Conservation (phyloP, 78 protist species). For the Emiliania huxleyi region DNA sequence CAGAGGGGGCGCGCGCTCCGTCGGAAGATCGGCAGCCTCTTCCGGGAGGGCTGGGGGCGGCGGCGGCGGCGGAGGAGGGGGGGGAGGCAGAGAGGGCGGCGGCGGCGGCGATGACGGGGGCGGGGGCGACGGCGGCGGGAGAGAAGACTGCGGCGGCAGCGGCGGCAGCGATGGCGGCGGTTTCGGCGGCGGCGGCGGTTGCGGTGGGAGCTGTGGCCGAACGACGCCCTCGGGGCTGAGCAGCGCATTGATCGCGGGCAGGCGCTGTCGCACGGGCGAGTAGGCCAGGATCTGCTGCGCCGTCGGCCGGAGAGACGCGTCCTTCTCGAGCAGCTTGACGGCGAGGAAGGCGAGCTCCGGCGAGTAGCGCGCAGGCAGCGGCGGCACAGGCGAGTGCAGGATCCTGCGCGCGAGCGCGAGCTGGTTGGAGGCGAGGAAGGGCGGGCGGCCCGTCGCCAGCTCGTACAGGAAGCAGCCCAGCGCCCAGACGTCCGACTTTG, state of each 20-base stretch:
- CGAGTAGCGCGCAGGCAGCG: neutral
- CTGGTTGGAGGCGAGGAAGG: neutral
- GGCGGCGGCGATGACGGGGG: no score
- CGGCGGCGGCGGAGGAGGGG: no score
- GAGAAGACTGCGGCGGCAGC: no score
- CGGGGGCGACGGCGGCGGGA: no score
- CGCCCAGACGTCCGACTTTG: slow-evolving; percentile 41
- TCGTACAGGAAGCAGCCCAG: slow-evolving; percentile 48
- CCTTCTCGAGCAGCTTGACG: neutral
- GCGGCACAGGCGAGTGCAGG: neutral
- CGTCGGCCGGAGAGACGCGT: neutral
- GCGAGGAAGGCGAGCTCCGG: neutral
- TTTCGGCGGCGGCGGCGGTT: no score
- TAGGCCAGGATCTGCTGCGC: neutral
- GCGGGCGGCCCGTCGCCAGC: neutral
- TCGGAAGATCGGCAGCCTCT: no score
- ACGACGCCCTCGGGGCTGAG: no score
- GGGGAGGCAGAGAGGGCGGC: no score
- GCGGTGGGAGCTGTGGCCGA: no score
- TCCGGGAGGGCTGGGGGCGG: no score
- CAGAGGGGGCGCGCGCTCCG: no score
- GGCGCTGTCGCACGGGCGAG: neutral
- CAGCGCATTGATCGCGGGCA: neutral
- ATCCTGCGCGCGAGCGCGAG: neutral
- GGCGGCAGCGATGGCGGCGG: no score